Conservation (phyloP, 202 grass and related monocot genomes). For the Digitaria exilis region DNA sequence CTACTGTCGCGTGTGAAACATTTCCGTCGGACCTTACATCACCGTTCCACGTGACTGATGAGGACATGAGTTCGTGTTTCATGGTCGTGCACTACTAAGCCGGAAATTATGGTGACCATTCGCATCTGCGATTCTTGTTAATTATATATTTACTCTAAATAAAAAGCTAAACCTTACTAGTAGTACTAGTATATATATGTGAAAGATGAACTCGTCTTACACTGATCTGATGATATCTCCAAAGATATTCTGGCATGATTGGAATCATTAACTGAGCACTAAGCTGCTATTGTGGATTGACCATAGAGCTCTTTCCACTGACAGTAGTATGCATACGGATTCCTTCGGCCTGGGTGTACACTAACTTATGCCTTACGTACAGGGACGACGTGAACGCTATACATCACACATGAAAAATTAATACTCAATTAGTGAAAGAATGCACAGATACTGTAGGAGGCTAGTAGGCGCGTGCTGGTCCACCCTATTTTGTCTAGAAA, state of each 20-base stretch:
- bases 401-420: neutral
- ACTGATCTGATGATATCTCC: slow-evolving; percentile 16
- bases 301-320: neutral
- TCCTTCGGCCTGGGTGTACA: neutral
- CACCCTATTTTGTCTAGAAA: neutral
- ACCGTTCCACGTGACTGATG: neutral
- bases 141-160: neutral
- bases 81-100: no score
- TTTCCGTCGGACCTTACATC: neutral
- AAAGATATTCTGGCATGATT: slow-evolving; percentile 37
- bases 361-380: neutral
- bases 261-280: slow-evolving; percentile 37
- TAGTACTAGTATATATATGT: neutral
- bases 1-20: neutral
- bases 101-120: neutral
- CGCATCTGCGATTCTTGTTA: neutral
- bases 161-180: neutral
- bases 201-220: neutral
- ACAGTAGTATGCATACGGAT: neutral
- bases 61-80: neutral
- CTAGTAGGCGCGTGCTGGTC: neutral
- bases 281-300: slow-evolving; percentile 31
- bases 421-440: neutral
- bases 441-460: neutral
- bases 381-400: neutral